A percentile compares a stretch with the other conserved stretches of the same genome.
phyloP scores from a whole-genome alignment of 2,329 filamentous ascomycete species.

The Microdochium trichocladiopsis region DNA sequence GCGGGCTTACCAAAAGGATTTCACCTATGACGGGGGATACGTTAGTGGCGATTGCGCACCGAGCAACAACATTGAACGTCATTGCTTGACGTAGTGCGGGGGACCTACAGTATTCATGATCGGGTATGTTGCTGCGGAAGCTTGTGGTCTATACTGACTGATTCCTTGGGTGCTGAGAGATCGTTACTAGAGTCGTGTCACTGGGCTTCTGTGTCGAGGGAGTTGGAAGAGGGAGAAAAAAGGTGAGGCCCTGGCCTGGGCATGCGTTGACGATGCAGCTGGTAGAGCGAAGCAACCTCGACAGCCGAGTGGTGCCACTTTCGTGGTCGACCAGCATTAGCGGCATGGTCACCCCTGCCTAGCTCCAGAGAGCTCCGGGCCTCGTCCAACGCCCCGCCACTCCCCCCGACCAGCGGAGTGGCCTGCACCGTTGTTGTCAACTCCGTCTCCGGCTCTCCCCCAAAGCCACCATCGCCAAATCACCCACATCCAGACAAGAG shows the following conservation, averaged over 20 bases:
- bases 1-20: constrained; percentile 9
- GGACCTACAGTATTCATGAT: constrained; percentile 9
- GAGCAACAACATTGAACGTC: not conserved
- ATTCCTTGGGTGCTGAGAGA: not conserved
- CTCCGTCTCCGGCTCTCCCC: not conserved
- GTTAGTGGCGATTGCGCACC: not conserved
- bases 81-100: not conserved
- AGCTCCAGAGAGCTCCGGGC: not conserved
- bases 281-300: not conserved
- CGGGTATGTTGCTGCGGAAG: not conserved
- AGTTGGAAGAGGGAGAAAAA: not conserved
- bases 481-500: too few species aligned
- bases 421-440: too few species aligned
- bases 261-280: not conserved
- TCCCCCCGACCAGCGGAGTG: too few species aligned
- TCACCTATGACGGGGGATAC: constrained; percentile 5
- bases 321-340: not conserved
- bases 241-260: not conserved
- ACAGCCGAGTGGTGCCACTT: not conserved
- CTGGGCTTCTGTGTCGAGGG: not conserved
- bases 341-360: not conserved
- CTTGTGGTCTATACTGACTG: not conserved
- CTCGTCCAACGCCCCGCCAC: not conserved
- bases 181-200: too few species aligned
- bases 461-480: not conserved